Base-by-base conservation (phyloP, 108 stramenopile genomes). In the Conticribra guillardii region DNA sequence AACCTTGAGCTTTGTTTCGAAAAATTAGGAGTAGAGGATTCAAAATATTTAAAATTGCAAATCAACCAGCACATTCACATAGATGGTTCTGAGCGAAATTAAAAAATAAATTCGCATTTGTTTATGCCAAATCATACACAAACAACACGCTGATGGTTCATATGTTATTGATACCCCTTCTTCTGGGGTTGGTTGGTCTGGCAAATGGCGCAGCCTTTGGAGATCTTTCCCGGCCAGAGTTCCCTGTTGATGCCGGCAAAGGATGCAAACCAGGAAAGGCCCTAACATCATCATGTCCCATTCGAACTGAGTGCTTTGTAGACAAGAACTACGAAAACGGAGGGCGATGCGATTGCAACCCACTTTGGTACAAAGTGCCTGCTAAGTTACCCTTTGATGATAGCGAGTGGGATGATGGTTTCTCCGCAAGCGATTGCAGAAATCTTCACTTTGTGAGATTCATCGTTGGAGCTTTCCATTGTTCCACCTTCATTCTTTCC, bases 331-430 rank as follows among this genome's bases (percentile, higher is more conserved):
- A 53, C 44, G 49, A 49, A 26, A 61, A 62, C 15, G 70, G 70
- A 50, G 78, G 78, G 55, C 59, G 69, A 5, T 79, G 78, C 21
- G 78, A 79, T 49, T 79, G 78, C 56, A 79, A 79, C 17, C 78
- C 70, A 31, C 65, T 79, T 16, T 79, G 54, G 27, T 61, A 52
- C 24, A 66, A 67, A 34, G 37, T 48, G 44, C 69, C 56, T 16
- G 50, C 11, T 19, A 59, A 59, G 49, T 54, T 79, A 28, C 78
- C 78, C 18, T 80, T 76, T 47, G 69, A 80, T 27, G 74, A 80
- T 50, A 62, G 30, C n/a, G 79, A 80, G 54, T 75, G 73, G 79
- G 79, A 80, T 26, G 79, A 80, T 50, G 74, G 74, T 31, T 71
- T 64, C 54, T 26, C 59, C 33, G 37, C 79, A 16, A 46, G 16